These are phyloP conservation scores for Phaffomyces antillensis DNA, from an alignment of 805 yeast species.

Conservation along the genomic window DNA sequence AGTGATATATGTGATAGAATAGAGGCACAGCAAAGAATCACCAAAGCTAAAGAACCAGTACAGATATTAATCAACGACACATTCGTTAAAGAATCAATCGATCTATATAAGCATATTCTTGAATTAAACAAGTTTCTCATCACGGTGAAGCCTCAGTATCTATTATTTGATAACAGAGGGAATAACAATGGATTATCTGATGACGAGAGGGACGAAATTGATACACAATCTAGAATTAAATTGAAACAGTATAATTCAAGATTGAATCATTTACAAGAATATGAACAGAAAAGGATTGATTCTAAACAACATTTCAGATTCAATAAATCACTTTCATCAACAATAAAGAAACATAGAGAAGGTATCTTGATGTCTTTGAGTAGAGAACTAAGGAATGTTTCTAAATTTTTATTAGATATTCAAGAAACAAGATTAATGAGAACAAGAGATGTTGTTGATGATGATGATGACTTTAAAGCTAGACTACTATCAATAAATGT, in stretches of 20 bases:
- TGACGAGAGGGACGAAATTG: slow-evolving; percentile 47
- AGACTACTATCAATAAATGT: slow-evolving; percentile 11
- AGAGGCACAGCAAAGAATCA: slow-evolving; percentile 3
- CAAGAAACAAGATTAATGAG: slow-evolving; percentile 23
- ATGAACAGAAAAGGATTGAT: slow-evolving; percentile 40
- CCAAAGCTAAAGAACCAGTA: neutral
- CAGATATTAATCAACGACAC: slow-evolving; percentile 8
- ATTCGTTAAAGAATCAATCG: slow-evolving; percentile 12
- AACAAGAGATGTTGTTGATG: slow-evolving; percentile 17
- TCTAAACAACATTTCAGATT: slow-evolving; percentile 14
- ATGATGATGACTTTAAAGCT: slow-evolving; percentile 12
- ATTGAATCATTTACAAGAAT: slow-evolving; percentile 40
- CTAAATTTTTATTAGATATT: slow-evolving; percentile 17
- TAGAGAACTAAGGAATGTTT: slow-evolving; percentile 18
- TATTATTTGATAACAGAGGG: slow-evolving; percentile 11
- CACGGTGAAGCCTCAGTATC: slow-evolving; percentile 23
- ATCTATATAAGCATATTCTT: slow-evolving; percentile 16
- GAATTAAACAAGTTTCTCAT: slow-evolving; percentile 24
- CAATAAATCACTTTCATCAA: slow-evolving; percentile 10
- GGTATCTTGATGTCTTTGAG: slow-evolving; percentile 18
- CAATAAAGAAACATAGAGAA: slow-evolving; percentile 15
- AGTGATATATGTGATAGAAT: slow-evolving; percentile 1
- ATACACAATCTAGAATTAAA: slow-evolving; percentile 45
- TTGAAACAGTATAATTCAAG: slow-evolving; percentile 46
- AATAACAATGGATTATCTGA: slow-evolving; percentile 28